Percentiles rank a stretch among this genome's conserved stretches.
Evolutionary conservation across 192 early-diverging fungal species (phyloP).

Genomic region (Gonapodya sp.): DNA sequence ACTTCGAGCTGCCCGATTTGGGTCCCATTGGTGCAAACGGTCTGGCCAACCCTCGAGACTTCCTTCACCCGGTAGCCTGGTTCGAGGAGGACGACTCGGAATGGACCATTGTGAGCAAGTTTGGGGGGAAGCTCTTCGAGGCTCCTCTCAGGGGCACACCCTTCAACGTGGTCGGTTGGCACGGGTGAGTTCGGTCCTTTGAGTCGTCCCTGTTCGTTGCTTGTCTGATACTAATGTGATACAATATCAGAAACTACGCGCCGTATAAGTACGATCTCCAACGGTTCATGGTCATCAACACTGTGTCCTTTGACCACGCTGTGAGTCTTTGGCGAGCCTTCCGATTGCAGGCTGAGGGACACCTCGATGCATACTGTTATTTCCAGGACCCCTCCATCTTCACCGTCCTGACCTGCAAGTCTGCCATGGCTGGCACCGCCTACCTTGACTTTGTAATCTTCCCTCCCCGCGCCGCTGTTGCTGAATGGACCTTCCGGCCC

Average conservation of each 20-base stretch:
- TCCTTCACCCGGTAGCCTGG: constrained; percentile 71
- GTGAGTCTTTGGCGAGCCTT: too few species aligned
- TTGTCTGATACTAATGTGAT: too few species aligned
- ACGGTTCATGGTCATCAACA: constrained; percentile 74
- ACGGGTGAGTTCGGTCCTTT: too few species aligned
- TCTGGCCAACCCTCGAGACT: constrained; percentile 89
- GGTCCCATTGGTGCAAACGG: constrained; percentile 95
- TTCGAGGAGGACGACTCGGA: constrained; percentile 60
- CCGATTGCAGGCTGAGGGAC: not conserved
- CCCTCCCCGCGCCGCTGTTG: constrained; percentile 89
- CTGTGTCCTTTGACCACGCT: constrained; percentile 84
- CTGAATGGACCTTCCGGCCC: constrained; percentile 79
- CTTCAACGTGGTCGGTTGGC: constrained; percentile 95
- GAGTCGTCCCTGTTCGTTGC: too few species aligned
- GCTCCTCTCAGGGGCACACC: constrained; percentile 67
- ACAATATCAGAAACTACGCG: constrained; percentile 92
- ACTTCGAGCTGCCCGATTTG: constrained; percentile 90
- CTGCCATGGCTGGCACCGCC: constrained; percentile 72
- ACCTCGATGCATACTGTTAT: constrained; percentile 14
- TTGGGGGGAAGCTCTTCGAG: constrained; percentile 66
- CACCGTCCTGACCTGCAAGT: constrained; percentile 86
- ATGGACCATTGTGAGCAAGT: constrained; percentile 75
- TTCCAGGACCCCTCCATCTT: constrained; percentile 91
- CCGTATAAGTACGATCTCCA: constrained; percentile 89
- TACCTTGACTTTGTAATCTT: constrained; percentile 95